Percentiles rank a stretch among this genome's conserved stretches.
Evolutionary conservation across 169 alveolate species (phyloP).

Genomic region (Plasmodium sp.): DNA sequence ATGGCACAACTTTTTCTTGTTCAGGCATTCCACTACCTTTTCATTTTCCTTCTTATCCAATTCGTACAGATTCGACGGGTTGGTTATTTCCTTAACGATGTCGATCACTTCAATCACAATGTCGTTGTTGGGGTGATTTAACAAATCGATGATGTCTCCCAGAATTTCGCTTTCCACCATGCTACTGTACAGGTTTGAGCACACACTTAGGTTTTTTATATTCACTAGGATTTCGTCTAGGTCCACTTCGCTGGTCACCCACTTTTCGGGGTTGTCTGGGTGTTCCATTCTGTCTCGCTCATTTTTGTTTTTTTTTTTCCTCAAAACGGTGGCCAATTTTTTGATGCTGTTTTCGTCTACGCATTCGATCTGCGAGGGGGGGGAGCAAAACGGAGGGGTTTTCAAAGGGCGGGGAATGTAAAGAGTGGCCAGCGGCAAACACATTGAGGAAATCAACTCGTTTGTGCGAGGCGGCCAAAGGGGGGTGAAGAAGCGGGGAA

Average conservation of each 20-base stretch:
- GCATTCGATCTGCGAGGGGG: slow-evolving; percentile 36
- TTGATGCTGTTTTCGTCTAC: slow-evolving; percentile 59
- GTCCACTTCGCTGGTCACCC: slow-evolving; percentile 74
- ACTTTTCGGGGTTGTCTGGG: slow-evolving; percentile 72
- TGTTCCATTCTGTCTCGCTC: slow-evolving; percentile 72
- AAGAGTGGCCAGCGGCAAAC: neutral
- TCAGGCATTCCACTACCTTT: slow-evolving; percentile 30
- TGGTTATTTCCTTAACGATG: slow-evolving; percentile 64
- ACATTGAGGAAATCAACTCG: neutral
- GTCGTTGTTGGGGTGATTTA: slow-evolving; percentile 70
- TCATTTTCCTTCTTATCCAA: slow-evolving; percentile 6
- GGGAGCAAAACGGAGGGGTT: neutral
- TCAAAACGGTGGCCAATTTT: slow-evolving; percentile 49
- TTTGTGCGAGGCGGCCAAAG: neutral
- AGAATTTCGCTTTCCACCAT: slow-evolving; percentile 55
- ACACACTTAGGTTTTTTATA: slow-evolving; percentile 61
- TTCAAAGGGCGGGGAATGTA: neutral
- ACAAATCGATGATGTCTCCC: slow-evolving; percentile 45
- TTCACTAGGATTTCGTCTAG: slow-evolving; percentile 70
- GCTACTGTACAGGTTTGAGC: slow-evolving; percentile 61
- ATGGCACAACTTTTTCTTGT: slow-evolving; percentile 54
- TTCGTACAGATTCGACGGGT: slow-evolving; percentile 70
- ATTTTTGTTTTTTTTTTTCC: slow-evolving; percentile 54
- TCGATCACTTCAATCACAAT: slow-evolving; percentile 68
- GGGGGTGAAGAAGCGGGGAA: neutral